These are phyloP conservation scores for Cercospora sp. DNA, from an alignment of 2,329 filamentous ascomycete species.

Conservation along the genomic window DNA sequence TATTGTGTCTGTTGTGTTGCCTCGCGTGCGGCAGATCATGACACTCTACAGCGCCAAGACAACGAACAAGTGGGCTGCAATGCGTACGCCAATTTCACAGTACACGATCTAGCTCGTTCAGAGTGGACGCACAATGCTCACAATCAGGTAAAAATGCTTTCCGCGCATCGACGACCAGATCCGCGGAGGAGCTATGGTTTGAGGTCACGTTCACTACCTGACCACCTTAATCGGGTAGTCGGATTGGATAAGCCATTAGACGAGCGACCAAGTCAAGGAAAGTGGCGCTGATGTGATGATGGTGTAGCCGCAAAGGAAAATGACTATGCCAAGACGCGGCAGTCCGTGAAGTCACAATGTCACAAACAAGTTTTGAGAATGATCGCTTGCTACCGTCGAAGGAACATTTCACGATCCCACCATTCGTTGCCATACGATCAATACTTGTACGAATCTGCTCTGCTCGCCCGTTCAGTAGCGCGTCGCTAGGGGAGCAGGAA, in stretches of 20 bases:
- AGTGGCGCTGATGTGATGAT: neutral
- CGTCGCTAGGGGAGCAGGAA: neutral
- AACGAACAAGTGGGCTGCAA: neutral
- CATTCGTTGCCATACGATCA: neutral
- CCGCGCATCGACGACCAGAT: neutral
- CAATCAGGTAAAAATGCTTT: neutral
- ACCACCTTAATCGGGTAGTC: neutral
- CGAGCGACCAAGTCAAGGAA: neutral
- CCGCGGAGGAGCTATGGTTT: neutral
- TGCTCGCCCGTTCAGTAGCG: neutral
- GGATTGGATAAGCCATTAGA: neutral
- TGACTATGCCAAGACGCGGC: neutral
- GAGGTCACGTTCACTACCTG: neutral
- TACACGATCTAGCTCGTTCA: neutral
- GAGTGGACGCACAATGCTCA: neutral
- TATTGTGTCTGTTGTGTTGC: slow-evolving; percentile 1
- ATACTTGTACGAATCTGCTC: neutral
- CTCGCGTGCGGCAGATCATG: neutral
- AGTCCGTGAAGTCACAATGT: neutral
- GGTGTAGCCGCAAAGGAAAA: neutral
- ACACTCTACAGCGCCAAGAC: neutral
- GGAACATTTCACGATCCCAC: neutral
- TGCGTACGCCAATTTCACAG: neutral
- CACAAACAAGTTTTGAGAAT: neutral
- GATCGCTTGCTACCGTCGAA: neutral